Percentiles rank a stretch among this genome's conserved stretches.
Evolutionary conservation across 805 yeast genomes (phyloP).

Genomic region (Limtongozyma cylindracea): DNA sequence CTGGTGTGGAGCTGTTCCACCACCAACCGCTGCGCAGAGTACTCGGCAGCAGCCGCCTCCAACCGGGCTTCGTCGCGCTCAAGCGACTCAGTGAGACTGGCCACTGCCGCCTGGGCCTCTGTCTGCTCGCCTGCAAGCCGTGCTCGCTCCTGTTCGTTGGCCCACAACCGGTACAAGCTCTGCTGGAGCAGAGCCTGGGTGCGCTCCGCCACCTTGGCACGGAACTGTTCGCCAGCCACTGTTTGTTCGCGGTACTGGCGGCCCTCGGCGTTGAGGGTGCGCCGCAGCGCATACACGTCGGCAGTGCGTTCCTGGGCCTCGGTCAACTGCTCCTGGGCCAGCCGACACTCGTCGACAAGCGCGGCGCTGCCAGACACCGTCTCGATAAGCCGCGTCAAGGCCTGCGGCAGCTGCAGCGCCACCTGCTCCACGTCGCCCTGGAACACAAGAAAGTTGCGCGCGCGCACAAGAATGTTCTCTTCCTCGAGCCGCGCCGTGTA

Average conservation of each 20-base stretch:
- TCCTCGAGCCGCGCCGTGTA: slow-evolving; percentile 41
- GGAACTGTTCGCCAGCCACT: slow-evolving; percentile 43
- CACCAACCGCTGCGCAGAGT: too few species aligned
- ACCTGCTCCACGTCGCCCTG: slow-evolving; percentile 94
- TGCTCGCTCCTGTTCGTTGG: slow-evolving; percentile 19
- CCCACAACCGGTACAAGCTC: slow-evolving; percentile 40
- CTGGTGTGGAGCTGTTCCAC: too few species aligned
- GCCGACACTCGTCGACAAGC: slow-evolving; percentile 37
- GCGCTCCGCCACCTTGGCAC: slow-evolving; percentile 23
- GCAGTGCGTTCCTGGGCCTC: slow-evolving; percentile 38
- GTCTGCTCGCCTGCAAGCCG: slow-evolving; percentile 5
- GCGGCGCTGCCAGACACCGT: slow-evolving; percentile 66
- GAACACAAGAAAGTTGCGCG: slow-evolving; percentile 77
- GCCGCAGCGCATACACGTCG: slow-evolving; percentile 37
- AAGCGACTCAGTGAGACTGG: too few species aligned
- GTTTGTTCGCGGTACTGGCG: slow-evolving; percentile 59
- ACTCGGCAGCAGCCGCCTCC: too few species aligned
- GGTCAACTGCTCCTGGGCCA: slow-evolving; percentile 34
- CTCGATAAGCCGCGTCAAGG: slow-evolving; percentile 53
- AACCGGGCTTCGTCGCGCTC: too few species aligned
- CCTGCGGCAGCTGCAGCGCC: slow-evolving; percentile 66
- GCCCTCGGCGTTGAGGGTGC: slow-evolving; percentile 47
- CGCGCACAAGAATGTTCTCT: slow-evolving; percentile 70
- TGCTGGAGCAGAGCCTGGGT: slow-evolving; percentile 17
- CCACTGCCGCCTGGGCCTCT: too few species aligned